A percentile compares a stretch with the other conserved stretches of the same genome.
These are phyloP conservation scores for Zarea fungicola DNA, from an alignment of 2,329 filamentous ascomycete species.

Conservation along the genomic window DNA sequence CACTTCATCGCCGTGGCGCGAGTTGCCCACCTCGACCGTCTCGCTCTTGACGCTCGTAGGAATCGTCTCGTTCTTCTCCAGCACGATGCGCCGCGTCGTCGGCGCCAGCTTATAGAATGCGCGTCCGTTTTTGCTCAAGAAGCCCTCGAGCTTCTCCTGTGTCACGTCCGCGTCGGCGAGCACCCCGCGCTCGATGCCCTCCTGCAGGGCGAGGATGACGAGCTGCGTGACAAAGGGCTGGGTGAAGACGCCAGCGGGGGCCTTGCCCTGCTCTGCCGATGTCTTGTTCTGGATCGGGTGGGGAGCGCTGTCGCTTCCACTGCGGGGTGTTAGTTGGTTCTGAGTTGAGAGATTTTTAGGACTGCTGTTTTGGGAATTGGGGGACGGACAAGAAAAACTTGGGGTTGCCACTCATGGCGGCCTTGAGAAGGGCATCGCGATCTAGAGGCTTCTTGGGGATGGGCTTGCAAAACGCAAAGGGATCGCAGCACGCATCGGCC, in stretches of 20 bases:
- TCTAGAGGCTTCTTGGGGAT: constrained; percentile 70
- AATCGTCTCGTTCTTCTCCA: constrained; percentile 39
- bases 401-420: constrained; percentile 51
- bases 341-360: too few relatives aligned
- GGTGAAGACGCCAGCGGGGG: constrained; percentile 73
- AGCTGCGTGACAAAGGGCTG: constrained; percentile 65
- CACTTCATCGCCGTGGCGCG: constrained; percentile 34
- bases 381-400: constrained; percentile 68
- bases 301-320: constrained; percentile 58
- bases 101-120: constrained; percentile 45
- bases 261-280: constrained; percentile 39
- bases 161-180: constrained; percentile 49
- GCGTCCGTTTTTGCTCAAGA: constrained; percentile 49
- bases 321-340: constrained; percentile 16
- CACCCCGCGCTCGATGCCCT: constrained; percentile 50
- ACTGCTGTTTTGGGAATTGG: too few relatives aligned
- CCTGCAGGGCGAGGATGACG: constrained; percentile 57
- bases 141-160: constrained; percentile 48
- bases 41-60: constrained; percentile 32
- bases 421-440: constrained; percentile 65
- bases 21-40: constrained; percentile 41
- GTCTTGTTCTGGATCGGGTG: constrained; percentile 58
- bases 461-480: constrained; percentile 65
- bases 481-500: constrained; percentile 61
- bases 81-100: constrained; percentile 24